Percentiles rank a stretch among this genome's conserved stretches.
phyloP scores from a whole-genome alignment of 805 yeast genomes.

The Monosporozyma siamensis region DNA sequence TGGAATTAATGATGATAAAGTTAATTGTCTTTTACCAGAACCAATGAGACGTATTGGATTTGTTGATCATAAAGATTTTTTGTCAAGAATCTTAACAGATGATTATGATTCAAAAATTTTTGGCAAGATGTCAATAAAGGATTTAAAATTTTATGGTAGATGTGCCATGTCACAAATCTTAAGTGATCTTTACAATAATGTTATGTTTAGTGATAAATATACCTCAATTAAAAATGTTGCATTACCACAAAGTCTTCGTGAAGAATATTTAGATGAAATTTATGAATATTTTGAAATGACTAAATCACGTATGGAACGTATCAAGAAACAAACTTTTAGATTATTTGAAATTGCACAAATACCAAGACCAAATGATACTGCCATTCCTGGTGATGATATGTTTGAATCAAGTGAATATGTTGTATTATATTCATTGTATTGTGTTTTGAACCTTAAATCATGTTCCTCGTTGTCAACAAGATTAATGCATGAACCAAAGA shows the following conservation, averaged over 20 bases:
- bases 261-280: conserved; percentile 15
- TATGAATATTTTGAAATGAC: conserved; percentile 11
- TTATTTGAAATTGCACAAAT: conserved; percentile 12
- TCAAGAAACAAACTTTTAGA: conserved; percentile 14
- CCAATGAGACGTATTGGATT: conserved; percentile 20
- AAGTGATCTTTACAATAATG: conserved; percentile 16
- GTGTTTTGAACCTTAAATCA: conserved; percentile 8
- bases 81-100: conserved; percentile 4
- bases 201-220: conserved; percentile 19
- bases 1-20: conserved; percentile 13
- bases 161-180: conserved; percentile 12
- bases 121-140: conserved; percentile 10
- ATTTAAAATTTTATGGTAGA: conserved; percentile 16
- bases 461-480: conserved; percentile 11
- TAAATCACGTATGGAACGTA: conserved; percentile 9
- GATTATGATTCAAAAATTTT: conserved; percentile 4
- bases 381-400: conserved; percentile 3
- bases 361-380: background rate
- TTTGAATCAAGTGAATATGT: conserved; percentile 9
- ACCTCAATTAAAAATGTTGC: conserved; percentile 23
- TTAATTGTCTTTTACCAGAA: conserved; percentile 22
- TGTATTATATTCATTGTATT: conserved; percentile 7
- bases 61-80: conserved; percentile 15
- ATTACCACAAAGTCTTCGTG: conserved; percentile 13
- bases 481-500: conserved; percentile 8